A percentile compares a stretch with the other conserved stretches of the same genome.
Evolutionary conservation across 305 asterid species (phyloP).

Genomic region (Coffea humblotiana): DNA sequence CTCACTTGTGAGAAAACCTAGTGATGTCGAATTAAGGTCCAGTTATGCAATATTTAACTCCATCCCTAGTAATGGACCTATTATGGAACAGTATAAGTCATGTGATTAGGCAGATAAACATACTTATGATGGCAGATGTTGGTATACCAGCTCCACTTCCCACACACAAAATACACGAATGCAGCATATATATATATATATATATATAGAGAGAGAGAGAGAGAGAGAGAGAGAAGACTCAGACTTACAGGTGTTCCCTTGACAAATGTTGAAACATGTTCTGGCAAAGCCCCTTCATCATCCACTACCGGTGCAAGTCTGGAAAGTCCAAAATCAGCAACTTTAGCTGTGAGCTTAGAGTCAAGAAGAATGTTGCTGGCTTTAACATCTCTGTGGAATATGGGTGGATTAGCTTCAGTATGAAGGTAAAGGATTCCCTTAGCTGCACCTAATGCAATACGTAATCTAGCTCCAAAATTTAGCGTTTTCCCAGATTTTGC

Average conservation of each 20-base stretch:
- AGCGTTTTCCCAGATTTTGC: conserved; percentile 51
- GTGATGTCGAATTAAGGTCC: not conserved
- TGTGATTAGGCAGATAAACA: not conserved
- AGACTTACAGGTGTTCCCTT: conserved; percentile 89
- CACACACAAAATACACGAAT: not conserved
- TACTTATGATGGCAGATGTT: not conserved
- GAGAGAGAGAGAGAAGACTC: not conserved
- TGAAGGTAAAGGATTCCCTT: conserved; percentile 90
- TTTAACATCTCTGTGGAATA: conserved; percentile 89
- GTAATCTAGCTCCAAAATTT: conserved; percentile 63
- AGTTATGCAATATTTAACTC: not conserved
- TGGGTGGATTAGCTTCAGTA: conserved; percentile 88
- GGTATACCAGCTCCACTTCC: not conserved
- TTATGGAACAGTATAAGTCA: not conserved
- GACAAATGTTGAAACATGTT: conserved; percentile 72
- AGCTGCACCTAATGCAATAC: conserved; percentile 70
- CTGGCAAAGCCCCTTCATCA: conserved; percentile 46
- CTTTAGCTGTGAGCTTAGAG: conserved; percentile 75
- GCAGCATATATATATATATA: no score
- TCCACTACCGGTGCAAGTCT: conserved; percentile 73
- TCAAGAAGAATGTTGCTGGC: conserved; percentile 83
- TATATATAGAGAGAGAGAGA: no score
- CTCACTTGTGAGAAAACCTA: not conserved
- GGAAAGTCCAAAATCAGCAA: conserved; percentile 88
- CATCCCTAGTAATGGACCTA: not conserved